Evolutionary conservation across 345 rosid species (phyloP).

Genomic region (Brassica napus): DNA sequence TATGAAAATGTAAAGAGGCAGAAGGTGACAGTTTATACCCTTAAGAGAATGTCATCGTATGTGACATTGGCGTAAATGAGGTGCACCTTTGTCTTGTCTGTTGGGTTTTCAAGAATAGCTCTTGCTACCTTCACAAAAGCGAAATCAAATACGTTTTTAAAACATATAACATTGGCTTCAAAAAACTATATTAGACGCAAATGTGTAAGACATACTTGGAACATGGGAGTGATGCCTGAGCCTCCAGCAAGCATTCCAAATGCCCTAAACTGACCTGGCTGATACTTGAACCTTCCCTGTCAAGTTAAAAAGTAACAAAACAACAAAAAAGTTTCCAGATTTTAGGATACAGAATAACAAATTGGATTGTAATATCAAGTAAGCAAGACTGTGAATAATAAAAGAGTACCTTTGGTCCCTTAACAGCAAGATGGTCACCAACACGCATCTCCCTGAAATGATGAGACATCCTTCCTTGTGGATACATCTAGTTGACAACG

Average conservation of each 20-base stretch:
- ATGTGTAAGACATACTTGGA: slow-evolving; percentile 59
- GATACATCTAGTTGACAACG: slow-evolving; percentile 70
- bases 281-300: slow-evolving; percentile 95
- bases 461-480: slow-evolving; percentile 99
- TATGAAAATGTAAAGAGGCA: not conserved
- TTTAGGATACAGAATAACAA: not conserved
- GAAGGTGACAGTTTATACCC: slow-evolving; percentile 48
- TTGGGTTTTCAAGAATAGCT: slow-evolving; percentile 87
- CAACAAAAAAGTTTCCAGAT: not conserved
- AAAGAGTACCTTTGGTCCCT: slow-evolving; percentile 87
- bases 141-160: not conserved
- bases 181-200: not conserved
- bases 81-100: slow-evolving; percentile 74
- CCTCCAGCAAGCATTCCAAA: slow-evolving; percentile 99
- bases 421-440: slow-evolving; percentile 82
- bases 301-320: slow-evolving; percentile 15
- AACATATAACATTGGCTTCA: not conserved
- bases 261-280: slow-evolving; percentile 83
- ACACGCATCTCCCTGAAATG: slow-evolving; percentile 94
- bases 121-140: slow-evolving; percentile 67
- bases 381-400: not conserved
- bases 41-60: slow-evolving; percentile 86
- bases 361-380: not conserved
- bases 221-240: slow-evolving; percentile 99
- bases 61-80: slow-evolving; percentile 94